Percentiles rank a stretch among this genome's conserved stretches.
Conservation (phyloP, 345 rosid genomes). For the Pistacia integerrima region DNA sequence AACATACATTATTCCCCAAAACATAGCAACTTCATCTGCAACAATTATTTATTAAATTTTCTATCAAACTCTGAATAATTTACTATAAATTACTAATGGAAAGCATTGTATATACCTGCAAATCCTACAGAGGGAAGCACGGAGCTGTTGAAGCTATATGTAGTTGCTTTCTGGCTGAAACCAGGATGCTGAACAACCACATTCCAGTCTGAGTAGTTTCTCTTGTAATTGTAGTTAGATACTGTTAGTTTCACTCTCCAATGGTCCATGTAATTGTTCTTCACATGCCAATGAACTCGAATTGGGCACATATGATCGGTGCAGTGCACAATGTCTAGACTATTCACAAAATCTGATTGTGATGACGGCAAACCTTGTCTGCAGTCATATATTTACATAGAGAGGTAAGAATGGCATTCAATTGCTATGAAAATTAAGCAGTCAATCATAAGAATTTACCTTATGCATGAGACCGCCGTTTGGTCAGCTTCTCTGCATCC, state of each 20-base stretch:
- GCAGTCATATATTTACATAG: conserved; percentile 13
- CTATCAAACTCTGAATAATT: too few relatives aligned
- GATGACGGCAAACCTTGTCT: conserved; percentile 34
- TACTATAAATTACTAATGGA: too few relatives aligned
- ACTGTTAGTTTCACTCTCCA: conserved; percentile 61
- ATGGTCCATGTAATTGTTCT: conserved; percentile 44
- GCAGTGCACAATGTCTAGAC: conserved; percentile 46
- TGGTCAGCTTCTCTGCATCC: conserved; percentile 54
- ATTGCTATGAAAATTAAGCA: not conserved
- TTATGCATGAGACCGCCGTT: conserved; percentile 38
- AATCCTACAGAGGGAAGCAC: conserved; percentile 42
- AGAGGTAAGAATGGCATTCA: too few relatives aligned
- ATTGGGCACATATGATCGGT: conserved; percentile 60
- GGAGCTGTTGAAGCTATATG: conserved; percentile 56
- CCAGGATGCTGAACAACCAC: conserved; percentile 60
- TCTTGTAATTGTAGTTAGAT: conserved; percentile 49
- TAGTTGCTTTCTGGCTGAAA: conserved; percentile 36
- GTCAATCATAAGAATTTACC: conserved; percentile 26
- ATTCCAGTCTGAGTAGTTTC: conserved; percentile 63
- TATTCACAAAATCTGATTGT: not conserved
- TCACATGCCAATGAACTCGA: conserved; percentile 62
- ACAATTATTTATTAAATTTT: not conserved
- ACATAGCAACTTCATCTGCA: conserved; percentile 60
- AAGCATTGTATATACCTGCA: conserved; percentile 33
- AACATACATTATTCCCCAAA: conserved; percentile 51